phyloP scores from a whole-genome alignment of 257 asterid genomes.

The Solanum rostratum region DNA sequence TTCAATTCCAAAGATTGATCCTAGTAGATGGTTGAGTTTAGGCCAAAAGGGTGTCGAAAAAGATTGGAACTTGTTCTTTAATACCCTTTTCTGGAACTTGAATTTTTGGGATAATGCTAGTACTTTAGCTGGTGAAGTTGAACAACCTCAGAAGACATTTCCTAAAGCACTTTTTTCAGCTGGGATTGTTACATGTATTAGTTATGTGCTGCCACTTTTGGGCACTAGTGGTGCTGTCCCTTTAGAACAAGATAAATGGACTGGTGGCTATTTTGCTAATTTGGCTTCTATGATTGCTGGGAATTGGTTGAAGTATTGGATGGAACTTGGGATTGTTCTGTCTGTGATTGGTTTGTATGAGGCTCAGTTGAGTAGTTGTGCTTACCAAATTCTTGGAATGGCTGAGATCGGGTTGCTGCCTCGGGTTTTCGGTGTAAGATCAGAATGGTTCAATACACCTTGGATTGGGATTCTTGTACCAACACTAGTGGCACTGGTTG shows the following conservation, averaged over 20 bases:
- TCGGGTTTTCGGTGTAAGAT: slow-evolving; percentile 16
- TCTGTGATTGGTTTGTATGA: slow-evolving; percentile 45
- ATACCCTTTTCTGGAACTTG: slow-evolving; percentile 64
- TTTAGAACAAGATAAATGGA: slow-evolving; percentile 34
- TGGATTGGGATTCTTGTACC: slow-evolving; percentile 48
- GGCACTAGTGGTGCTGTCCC: slow-evolving; percentile 45
- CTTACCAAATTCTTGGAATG: slow-evolving; percentile 51
- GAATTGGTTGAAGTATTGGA: slow-evolving; percentile 49
- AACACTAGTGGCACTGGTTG: slow-evolving; percentile 25
- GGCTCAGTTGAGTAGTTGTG: slow-evolving; percentile 50
- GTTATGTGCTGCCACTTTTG: slow-evolving; percentile 44
- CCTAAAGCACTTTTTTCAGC: slow-evolving; percentile 42
- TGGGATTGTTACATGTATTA: slow-evolving; percentile 50
- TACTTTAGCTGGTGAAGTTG: slow-evolving; percentile 69
- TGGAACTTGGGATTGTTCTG: slow-evolving; percentile 48
- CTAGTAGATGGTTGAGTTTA: slow-evolving; percentile 36
- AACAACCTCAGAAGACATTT: slow-evolving; percentile 41
- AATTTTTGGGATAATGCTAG: slow-evolving; percentile 68
- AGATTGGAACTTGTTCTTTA: slow-evolving; percentile 62
- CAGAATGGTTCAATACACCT: slow-evolving; percentile 51
- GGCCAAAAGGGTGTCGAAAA: slow-evolving; percentile 43
- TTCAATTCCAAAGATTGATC: slow-evolving; percentile 21
- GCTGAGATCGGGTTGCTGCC: slow-evolving; percentile 47
- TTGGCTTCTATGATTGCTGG: slow-evolving; percentile 37
- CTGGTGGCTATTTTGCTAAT: slow-evolving; percentile 43